Evolutionary conservation across 2,329 filamentous ascomycete genomes (phyloP), one percentile per base, ranked within the genome.

Genomic region (Penicillium sp.): DNA sequence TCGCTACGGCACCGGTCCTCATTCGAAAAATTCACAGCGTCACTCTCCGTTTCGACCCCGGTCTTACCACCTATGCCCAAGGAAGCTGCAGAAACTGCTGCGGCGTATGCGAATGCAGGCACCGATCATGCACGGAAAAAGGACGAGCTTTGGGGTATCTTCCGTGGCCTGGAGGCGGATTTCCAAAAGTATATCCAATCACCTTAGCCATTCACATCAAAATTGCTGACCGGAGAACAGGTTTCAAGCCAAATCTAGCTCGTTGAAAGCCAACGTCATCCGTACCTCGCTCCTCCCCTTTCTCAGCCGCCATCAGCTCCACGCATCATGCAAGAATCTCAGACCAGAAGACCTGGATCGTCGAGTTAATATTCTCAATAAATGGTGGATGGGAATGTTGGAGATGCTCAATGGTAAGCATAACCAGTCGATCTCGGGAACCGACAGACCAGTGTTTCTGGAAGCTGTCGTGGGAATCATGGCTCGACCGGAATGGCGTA

Each of bases 401-500:
- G 91, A 94, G 57, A 85, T 96, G 79, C 82, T 96, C 24, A 87
- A 92, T 62, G 89, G 88, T 32, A 83, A 84, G 59, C 84, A 87
- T 69, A 87, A 87, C 54, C 88, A 91, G 66, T 87, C 89, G 3
- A 86, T 96, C 14, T 86, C 90, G 1, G 90, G 90, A 11, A 87
- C 90, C n/a, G 92, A 96, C 67, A 82, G 91, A 32, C 90, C 91
- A 0, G 82, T 86, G 3, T 85, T 96, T 42, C 81, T 96, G 32
- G 92, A 96, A 68, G 89, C 86, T 5, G 82, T 89, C 22, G 86
- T 88, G 47, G 84, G 88, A 51, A 85, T 97, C 69, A 96, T 96
- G 92, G 88, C 89, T 74, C 84, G 92, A 45, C 86, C 88, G 0
- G 92, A 97, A 75, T 97, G 92, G 92, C 85, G 90, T 59, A 81